These are phyloP conservation scores for Berberis vulgaris DNA, from an alignment of 164 flowering plant genomes.

Conservation along the genomic window DNA sequence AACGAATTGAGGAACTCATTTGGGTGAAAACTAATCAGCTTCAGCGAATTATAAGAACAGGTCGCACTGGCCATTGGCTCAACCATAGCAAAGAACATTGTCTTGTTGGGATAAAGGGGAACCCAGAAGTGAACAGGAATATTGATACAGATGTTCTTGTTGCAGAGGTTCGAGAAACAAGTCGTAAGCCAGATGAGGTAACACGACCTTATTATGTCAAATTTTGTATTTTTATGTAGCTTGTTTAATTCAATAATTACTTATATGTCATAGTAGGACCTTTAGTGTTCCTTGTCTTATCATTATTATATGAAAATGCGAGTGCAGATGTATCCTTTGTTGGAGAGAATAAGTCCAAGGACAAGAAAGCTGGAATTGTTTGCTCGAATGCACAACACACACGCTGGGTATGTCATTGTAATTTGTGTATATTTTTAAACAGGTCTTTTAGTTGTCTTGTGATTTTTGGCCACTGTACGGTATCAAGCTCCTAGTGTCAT, in stretches of 20 bases:
- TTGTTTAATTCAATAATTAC: not conserved
- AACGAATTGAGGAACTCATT: conserved; percentile 94
- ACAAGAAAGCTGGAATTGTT: conserved; percentile 94
- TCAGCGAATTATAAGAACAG: conserved; percentile 94
- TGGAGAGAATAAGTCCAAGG: conserved; percentile 95
- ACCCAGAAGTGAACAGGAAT: conserved; percentile 87
- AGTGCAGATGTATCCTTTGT: conserved; percentile 95
- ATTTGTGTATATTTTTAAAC: not conserved
- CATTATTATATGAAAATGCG: not conserved
- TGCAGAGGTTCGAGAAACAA: conserved; percentile 98
- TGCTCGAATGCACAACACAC: conserved; percentile 98
- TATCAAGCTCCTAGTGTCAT: too few relatives aligned
- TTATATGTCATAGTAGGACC: too few relatives aligned
- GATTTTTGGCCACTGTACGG: too few relatives aligned
- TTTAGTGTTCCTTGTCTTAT: not conserved
- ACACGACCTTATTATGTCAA: not conserved
- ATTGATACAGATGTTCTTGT: conserved; percentile 98
- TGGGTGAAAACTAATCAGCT: conserved; percentile 99
- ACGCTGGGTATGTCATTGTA: conserved; percentile 64
- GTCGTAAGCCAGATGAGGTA: conserved; percentile 99
- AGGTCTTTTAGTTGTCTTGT: not conserved
- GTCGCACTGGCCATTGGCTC: conserved; percentile 99
- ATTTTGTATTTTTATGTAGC: not conserved
- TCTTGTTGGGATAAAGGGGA: conserved; percentile 96
- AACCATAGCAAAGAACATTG: conserved; percentile 99